Evolutionary conservation across 305 asterid species (phyloP).

Genomic region (Solanum hybrid): DNA sequence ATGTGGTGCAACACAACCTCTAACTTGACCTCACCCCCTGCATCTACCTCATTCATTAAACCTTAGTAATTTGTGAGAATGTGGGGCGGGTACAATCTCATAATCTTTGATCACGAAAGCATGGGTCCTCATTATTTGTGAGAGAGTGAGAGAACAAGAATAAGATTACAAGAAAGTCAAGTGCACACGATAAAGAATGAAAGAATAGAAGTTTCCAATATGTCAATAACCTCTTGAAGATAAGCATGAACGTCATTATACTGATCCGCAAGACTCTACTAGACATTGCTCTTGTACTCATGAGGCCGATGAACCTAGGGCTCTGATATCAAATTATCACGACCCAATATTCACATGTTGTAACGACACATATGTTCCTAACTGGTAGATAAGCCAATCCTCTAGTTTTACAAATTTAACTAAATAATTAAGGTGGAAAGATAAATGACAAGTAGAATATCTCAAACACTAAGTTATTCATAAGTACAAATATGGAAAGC

Average conservation of each 20-base stretch:
- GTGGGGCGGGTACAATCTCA: neutral
- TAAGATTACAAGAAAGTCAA: neutral
- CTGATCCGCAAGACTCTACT: neutral
- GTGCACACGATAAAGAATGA: neutral
- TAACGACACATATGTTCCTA: neutral
- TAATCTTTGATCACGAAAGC: neutral
- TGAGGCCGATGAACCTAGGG: neutral
- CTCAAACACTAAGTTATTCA: neutral
- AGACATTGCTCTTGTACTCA: neutral
- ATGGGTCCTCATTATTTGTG: neutral
- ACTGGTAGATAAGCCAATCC: neutral
- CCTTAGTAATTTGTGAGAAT: neutral
- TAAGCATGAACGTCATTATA: neutral
- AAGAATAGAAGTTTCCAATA: neutral
- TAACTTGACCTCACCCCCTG: neutral
- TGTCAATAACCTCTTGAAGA: neutral
- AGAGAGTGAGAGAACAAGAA: neutral
- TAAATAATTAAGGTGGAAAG: neutral
- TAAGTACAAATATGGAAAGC: neutral
- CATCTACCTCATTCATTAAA: neutral
- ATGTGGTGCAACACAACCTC: neutral
- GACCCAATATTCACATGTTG: neutral
- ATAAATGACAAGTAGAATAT: neutral
- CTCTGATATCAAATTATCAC: neutral
- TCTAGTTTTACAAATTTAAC: neutral